Conservation (phyloP, 768 basidiomycete genomes). For the Guyanaporus albipodus region DNA sequence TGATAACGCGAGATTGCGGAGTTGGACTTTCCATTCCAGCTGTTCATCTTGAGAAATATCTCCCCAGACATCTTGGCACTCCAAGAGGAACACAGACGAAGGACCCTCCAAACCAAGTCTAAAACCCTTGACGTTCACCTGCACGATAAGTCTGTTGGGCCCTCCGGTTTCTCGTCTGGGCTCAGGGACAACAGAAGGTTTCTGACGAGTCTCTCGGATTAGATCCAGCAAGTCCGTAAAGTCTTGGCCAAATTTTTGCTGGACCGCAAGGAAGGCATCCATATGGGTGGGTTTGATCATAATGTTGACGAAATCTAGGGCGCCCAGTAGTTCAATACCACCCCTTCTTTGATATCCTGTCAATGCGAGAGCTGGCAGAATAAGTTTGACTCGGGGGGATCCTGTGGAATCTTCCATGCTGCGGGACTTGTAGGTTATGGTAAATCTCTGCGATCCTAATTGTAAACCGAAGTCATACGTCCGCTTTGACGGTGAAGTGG, state of each 20-base stretch:
- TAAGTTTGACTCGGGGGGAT: constrained; percentile 54
- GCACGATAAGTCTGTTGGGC: constrained; percentile 40
- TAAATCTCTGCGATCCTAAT: constrained; percentile 56
- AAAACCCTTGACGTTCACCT: constrained; percentile 74
- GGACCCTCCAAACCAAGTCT: constrained; percentile 72
- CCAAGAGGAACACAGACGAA: constrained; percentile 68
- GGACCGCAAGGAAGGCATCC: constrained; percentile 79
- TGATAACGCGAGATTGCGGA: constrained; percentile 80
- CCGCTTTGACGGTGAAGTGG: constrained; percentile 28
- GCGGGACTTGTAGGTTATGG: constrained; percentile 48
- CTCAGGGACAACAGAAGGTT: constrained; percentile 13
- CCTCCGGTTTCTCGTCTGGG: constrained; percentile 14
- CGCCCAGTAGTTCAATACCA: constrained; percentile 47
- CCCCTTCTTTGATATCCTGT: constrained; percentile 53
- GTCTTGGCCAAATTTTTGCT: constrained; percentile 87
- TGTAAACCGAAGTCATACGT: constrained; percentile 59
- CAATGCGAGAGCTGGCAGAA: constrained; percentile 61
- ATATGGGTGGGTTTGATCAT: constrained; percentile 78
- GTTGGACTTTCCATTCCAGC: constrained; percentile 61
- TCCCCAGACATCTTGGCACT: constrained; percentile 72
- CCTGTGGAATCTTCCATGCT: constrained; percentile 32
- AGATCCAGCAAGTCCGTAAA: constrained; percentile 75
- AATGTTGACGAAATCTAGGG: constrained; percentile 67
- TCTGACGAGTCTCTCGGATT: constrained; percentile 55
- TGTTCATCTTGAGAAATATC: constrained; percentile 43